These are phyloP conservation scores for Aspergillus persii DNA, from an alignment of 2,329 filamentous ascomycete genomes.

Conservation along the genomic window DNA sequence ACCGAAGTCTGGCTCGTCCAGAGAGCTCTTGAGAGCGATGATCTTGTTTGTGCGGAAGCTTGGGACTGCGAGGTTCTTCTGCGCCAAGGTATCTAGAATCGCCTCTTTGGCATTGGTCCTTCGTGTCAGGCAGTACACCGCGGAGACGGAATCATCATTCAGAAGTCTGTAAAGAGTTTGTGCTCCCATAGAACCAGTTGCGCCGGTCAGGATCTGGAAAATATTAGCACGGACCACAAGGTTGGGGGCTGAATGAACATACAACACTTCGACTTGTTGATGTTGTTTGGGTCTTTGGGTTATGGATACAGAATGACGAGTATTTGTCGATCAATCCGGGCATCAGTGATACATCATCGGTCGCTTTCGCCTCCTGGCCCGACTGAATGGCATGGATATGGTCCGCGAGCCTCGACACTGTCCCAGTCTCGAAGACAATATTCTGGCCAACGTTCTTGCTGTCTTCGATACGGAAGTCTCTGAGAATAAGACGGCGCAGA, in stretches of 20 bases:
- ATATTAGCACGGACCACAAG: background rate
- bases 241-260: background rate
- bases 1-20: slow-evolving; percentile 45
- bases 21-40: slow-evolving; percentile 37
- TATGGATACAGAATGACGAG: slow-evolving; percentile 39
- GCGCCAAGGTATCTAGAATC: slow-evolving; percentile 20
- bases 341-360: slow-evolving; percentile 36
- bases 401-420: slow-evolving; percentile 35
- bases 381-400: slow-evolving; percentile 31
- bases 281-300: slow-evolving; percentile 20
- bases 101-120: slow-evolving; percentile 20
- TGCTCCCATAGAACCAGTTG: slow-evolving; percentile 45
- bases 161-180: slow-evolving; percentile 42
- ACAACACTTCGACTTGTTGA: slow-evolving; percentile 21
- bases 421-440: slow-evolving; percentile 45
- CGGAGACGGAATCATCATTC: slow-evolving; percentile 32
- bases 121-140: slow-evolving; percentile 41
- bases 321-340: slow-evolving; percentile 47
- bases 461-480: slow-evolving; percentile 37
- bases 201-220: slow-evolving; percentile 40
- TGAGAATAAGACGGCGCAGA: slow-evolving; percentile 42
- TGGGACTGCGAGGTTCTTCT: slow-evolving; percentile 23
- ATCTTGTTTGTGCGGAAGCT: slow-evolving; percentile 33
- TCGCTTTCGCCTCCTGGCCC: slow-evolving; percentile 10
- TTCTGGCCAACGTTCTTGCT: slow-evolving; percentile 35